phyloP scores from a whole-genome alignment of 75 land plant genomes.

The Larix kaempferi region DNA sequence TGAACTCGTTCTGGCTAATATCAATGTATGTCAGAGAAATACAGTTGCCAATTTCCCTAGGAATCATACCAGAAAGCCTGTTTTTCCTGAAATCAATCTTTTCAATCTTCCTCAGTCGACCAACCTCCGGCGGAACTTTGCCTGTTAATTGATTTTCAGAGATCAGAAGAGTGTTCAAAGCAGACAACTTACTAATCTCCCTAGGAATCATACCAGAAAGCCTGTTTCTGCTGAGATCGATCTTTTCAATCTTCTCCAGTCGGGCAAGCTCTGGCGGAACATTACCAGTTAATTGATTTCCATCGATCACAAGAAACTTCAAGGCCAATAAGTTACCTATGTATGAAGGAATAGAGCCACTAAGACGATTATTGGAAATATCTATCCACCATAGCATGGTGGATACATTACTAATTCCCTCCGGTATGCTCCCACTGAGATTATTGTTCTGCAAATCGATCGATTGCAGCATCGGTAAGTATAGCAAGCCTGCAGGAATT shows the following conservation, averaged over 20 bases:
- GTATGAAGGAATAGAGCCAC: neutral
- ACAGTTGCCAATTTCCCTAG: conserved; percentile 22
- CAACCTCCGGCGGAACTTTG: conserved; percentile 15
- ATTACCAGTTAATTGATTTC: too few relatives aligned
- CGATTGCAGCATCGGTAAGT: conserved; percentile 59
- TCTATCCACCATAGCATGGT: neutral
- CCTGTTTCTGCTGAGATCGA: conserved; percentile 28
- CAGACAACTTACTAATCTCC: conserved; percentile 14
- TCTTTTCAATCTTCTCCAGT: neutral
- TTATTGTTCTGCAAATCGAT: conserved; percentile 58
- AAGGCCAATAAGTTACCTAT: too few relatives aligned
- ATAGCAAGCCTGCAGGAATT: conserved; percentile 55
- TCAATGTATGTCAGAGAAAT: conserved; percentile 25
- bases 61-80: conserved; percentile 25
- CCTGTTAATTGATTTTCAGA: conserved; percentile 26
- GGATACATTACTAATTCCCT: neutral
- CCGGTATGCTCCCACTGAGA: conserved; percentile 27
- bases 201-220: conserved; percentile 21
- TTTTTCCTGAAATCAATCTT: conserved; percentile 21
- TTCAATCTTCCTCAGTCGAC: conserved; percentile 21
- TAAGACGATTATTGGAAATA: neutral
- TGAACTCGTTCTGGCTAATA: conserved; percentile 23
- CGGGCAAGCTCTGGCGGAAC: too few relatives aligned
- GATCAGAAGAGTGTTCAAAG: conserved; percentile 20
- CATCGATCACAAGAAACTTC: too few relatives aligned